Conservation (phyloP, 305 asterid genomes). For the Andrographis paniculata region DNA sequence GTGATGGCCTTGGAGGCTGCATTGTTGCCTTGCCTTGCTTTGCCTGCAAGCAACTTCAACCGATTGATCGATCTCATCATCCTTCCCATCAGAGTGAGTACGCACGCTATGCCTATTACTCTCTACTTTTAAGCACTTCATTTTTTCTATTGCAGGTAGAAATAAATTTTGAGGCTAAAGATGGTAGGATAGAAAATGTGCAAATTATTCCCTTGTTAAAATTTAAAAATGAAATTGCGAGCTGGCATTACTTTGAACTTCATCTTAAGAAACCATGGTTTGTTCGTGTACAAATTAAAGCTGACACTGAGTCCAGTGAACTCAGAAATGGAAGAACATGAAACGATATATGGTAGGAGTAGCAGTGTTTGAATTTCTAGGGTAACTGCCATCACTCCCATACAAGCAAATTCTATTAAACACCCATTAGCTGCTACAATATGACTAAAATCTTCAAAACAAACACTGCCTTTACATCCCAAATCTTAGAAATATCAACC, state of each 20-base stretch:
- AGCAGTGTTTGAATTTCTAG: too few relatives aligned
- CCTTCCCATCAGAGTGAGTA: constrained; percentile 94
- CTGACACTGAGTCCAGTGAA: too few relatives aligned
- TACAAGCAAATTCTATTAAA: too few relatives aligned
- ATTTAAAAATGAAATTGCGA: background rate
- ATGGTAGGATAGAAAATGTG: background rate
- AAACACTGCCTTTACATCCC: too few relatives aligned
- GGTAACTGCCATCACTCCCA: too few relatives aligned
- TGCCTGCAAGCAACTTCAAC: constrained; percentile 97
- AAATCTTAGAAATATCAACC: too few relatives aligned
- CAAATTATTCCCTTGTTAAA: too few relatives aligned
- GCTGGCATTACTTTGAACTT: background rate
- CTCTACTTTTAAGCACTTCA: background rate
- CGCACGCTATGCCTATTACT: background rate
- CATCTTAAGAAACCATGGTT: background rate
- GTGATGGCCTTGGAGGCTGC: constrained; percentile 90
- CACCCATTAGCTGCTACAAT: too few relatives aligned
- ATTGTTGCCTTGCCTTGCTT: constrained; percentile 79
- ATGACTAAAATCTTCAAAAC: too few relatives aligned
- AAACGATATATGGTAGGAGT: too few relatives aligned
- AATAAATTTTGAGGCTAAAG: background rate
- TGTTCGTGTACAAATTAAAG: too few relatives aligned
- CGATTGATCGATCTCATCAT: constrained; percentile 87
- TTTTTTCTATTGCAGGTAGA: background rate
- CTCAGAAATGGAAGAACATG: too few relatives aligned